phyloP scores from a whole-genome alignment of 2,329 filamentous ascomycete species.

The Xylaria sp. region DNA sequence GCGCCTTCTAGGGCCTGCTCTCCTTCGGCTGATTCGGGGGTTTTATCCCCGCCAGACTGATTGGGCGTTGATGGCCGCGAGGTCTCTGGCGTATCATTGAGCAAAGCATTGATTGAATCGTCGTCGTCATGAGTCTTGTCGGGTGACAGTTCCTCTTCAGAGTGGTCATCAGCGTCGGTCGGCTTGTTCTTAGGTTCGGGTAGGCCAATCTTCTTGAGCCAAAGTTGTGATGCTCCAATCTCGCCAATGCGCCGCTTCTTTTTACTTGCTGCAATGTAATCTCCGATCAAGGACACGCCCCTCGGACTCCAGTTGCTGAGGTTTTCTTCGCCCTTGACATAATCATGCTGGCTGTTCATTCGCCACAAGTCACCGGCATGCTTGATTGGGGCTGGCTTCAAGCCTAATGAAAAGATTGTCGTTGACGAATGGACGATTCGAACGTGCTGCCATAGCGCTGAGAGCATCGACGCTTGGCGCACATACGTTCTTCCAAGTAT shows the following conservation, averaged over 20 bases:
- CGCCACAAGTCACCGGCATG: conserved; percentile 92
- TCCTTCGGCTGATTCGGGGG: conserved; percentile 29
- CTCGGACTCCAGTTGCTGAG: conserved; percentile 85
- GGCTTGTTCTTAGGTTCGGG: conserved; percentile 48
- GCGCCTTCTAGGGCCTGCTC: conserved; percentile 5
- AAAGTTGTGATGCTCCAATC: conserved; percentile 74
- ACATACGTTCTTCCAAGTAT: conserved; percentile 84
- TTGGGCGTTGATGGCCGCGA: conserved; percentile 49
- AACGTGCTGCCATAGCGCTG: conserved; percentile 82
- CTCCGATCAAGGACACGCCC: conserved; percentile 87
- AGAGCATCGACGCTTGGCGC: conserved; percentile 84
- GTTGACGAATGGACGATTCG: conserved; percentile 87
- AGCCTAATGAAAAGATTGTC: conserved; percentile 82
- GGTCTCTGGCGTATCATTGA: conserved; percentile 62
- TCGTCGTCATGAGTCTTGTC: conserved; percentile 48
- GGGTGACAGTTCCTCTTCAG: conserved; percentile 45
- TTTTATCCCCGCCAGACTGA: conserved; percentile 32
- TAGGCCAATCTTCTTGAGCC: conserved; percentile 64
- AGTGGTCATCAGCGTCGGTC: conserved; percentile 44
- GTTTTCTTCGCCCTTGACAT: conserved; percentile 93
- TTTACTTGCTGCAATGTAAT: conserved; percentile 79
- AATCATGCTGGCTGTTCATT: conserved; percentile 92
- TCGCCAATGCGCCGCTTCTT: conserved; percentile 77
- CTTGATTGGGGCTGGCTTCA: conserved; percentile 89
- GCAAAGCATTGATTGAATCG: conserved; percentile 62